Conservation (phyloP, 2,329 filamentous ascomycete genomes). For the Cadophora malorum region DNA sequence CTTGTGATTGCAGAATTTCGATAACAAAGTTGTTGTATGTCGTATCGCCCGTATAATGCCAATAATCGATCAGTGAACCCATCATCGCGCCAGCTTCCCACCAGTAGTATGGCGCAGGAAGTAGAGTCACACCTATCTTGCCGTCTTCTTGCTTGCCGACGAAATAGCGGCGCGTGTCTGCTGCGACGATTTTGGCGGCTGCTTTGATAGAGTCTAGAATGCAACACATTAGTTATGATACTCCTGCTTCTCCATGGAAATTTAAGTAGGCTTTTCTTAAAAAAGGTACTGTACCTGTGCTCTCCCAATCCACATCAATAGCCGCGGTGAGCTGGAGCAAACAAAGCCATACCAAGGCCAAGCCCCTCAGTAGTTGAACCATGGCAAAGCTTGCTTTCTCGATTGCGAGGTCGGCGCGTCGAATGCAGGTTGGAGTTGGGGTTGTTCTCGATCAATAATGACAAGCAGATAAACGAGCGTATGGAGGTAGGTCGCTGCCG, state of each 20-base stretch:
- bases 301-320: constrained; percentile 21
- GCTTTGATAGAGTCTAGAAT: constrained; percentile 42
- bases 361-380: constrained; percentile 5
- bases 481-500: background rate
- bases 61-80: constrained; percentile 77
- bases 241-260: background rate
- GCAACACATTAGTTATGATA: background rate
- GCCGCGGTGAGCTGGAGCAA: background rate
- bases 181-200: constrained; percentile 46
- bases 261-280: too few species aligned
- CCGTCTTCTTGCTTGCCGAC: constrained; percentile 55
- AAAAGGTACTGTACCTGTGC: background rate
- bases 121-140: constrained; percentile 56
- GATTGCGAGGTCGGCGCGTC: constrained; percentile 1
- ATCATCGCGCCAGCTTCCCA: constrained; percentile 74
- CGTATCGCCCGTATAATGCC: constrained; percentile 77
- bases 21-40: constrained; percentile 71
- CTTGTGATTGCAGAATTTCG: constrained; percentile 75
- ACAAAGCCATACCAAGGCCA: constrained; percentile 15
- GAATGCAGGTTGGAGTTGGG: background rate
- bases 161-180: constrained; percentile 58
- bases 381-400: constrained; percentile 13
- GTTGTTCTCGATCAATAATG: background rate
- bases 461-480: constrained; percentile 15
- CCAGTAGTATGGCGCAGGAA: constrained; percentile 59